Evolutionary conservation across 192 early-diverging fungal species (phyloP), one percentile per base, ranked within the genome.

Genomic region (Coemansia aciculifera): DNA sequence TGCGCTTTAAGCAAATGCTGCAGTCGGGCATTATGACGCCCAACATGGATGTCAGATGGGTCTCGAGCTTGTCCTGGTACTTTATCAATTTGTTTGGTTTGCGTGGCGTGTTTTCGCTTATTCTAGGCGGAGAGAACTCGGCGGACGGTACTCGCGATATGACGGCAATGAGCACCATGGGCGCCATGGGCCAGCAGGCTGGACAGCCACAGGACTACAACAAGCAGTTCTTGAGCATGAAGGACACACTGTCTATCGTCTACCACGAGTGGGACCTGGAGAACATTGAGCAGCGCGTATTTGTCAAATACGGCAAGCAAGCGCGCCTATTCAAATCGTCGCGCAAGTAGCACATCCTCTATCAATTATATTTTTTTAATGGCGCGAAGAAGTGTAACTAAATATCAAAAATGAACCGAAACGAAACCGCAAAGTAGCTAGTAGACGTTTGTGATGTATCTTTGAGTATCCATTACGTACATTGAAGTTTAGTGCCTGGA

Each of bases 31-130:
- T 99, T 23, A 91, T 93, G 69, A 99, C 97, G 2, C 84, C 87
- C 23, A 94, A 98, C 76, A 97, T 99, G 94, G 97, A 99, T 75
- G 96, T 96, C 24, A 88, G 89, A 24, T 99, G 95, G 96, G 97
- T 99, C 3, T 97, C 95, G 15, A 95, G 93, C 8, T 80, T 99
- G 24, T 97, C 95, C 5, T 98, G 95, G 97, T 99, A 99, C 86
- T 99, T 99, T 79, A 77, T 99, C 34, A 98, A 97, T 75, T 77
- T 99, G 62, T 97, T 99, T 87, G 97, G 97, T 63, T 86, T 99
- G 44, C 87, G 90, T 62, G 90, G 90, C 68, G 92, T 97, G 19
- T 99, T 94, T 76, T 89, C 92, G 51, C 88, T 99, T 39, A 89
- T 99, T 66, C 81, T 99, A 2, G 97, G 95, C 48, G 90, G 93